A percentile compares a stretch with the other conserved stretches of the same genome.
Conservation (phyloP, 768 basidiomycete species). For the Inosperma sp. region DNA sequence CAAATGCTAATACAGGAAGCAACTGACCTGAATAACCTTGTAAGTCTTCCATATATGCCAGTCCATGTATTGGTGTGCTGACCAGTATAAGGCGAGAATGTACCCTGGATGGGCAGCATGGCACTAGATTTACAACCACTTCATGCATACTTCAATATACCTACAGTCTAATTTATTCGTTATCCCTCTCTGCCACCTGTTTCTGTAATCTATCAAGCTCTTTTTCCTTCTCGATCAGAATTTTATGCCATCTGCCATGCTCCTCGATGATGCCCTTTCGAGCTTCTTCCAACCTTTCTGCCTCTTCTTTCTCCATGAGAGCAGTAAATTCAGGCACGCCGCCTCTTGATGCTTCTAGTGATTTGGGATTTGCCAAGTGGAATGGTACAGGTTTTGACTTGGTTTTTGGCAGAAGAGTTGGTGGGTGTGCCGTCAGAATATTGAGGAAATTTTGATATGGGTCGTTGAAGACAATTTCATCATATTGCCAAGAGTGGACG, state of each 20-base stretch:
- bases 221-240: conserved; percentile 75
- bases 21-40: conserved; percentile 64
- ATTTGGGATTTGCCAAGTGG: conserved; percentile 57
- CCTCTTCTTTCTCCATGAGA: conserved; percentile 86
- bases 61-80: conserved; percentile 9
- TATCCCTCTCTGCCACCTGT: conserved; percentile 32
- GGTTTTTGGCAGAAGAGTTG: conserved; percentile 69
- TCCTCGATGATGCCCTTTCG: conserved; percentile 65
- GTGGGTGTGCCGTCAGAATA: conserved; percentile 74
- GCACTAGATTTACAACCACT: conserved; percentile 41
- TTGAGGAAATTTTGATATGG: conserved; percentile 85
- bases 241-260: conserved; percentile 66
- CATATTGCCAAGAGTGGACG: conserved; percentile 98
- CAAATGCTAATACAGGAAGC: conserved; percentile 91
- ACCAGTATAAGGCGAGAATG: conserved; percentile 66
- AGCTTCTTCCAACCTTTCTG: conserved; percentile 73
- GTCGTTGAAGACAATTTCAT: conserved; percentile 95
- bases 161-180: no score
- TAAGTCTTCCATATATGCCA: conserved; percentile 18
- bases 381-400: conserved; percentile 66
- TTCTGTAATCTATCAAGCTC: conserved; percentile 71
- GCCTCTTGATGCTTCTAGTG: conserved; percentile 61
- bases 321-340: conserved; percentile 80
- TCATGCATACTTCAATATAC: not conserved
- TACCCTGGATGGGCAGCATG: conserved; percentile 89